phyloP scores from a whole-genome alignment of 345 rosid species.

The Moricandia moricandioides region DNA sequence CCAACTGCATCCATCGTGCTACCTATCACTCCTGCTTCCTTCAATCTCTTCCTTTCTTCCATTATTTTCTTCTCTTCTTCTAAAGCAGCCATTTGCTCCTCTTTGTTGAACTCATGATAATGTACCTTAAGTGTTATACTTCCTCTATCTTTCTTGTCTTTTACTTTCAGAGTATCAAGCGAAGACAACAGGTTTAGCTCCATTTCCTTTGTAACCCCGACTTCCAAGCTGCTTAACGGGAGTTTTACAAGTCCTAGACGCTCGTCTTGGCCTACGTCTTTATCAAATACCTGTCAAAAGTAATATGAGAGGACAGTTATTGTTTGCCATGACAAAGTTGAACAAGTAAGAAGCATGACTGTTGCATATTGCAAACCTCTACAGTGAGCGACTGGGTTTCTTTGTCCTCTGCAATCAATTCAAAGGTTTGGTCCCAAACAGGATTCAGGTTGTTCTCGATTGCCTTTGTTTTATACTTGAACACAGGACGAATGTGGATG shows the following conservation, averaged over 20 bases:
- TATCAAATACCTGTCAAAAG: constrained; percentile 67
- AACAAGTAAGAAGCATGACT: not conserved
- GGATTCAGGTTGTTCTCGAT: constrained; percentile 94
- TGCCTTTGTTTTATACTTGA: constrained; percentile 78
- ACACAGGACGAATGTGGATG: constrained; percentile 68
- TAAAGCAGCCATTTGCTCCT: constrained; percentile 80
- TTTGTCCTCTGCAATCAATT: constrained; percentile 93
- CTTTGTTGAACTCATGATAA: constrained; percentile 78
- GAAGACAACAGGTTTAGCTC: constrained; percentile 77
- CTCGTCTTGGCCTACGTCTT: constrained; percentile 95
- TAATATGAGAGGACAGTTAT: not conserved
- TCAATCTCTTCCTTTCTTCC: constrained; percentile 82
- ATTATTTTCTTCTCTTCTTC: constrained; percentile 85
- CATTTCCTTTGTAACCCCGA: constrained; percentile 50
- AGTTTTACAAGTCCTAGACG: constrained; percentile 75
- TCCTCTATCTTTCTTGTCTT: constrained; percentile 98
- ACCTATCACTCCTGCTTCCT: constrained; percentile 87
- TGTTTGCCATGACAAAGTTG: constrained; percentile 1
- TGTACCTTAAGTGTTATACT: constrained; percentile 62
- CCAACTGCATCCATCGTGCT: constrained; percentile 86
- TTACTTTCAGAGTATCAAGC: constrained; percentile 83
- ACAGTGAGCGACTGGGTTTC: constrained; percentile 81
- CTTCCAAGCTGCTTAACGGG: constrained; percentile 58
- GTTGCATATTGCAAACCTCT: constrained; percentile 54
- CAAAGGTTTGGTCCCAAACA: constrained; percentile 83